phyloP scores from a whole-genome alignment of 768 basidiomycete species.

The Mycena haematopus region DNA sequence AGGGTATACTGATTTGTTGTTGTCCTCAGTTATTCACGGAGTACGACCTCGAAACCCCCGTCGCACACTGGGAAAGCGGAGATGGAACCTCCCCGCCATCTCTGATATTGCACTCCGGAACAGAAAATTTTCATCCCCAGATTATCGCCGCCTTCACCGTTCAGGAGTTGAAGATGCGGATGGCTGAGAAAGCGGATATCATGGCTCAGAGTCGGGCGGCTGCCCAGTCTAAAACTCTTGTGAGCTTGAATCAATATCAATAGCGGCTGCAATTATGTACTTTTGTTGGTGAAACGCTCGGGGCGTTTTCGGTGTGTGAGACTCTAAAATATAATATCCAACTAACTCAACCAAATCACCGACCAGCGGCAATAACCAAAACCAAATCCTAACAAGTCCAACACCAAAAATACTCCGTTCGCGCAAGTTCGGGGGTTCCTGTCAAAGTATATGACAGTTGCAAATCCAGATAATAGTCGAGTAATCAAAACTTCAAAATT shows the following conservation, averaged over 20 bases:
- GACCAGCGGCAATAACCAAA: no score
- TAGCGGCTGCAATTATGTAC: no score
- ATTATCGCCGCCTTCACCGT: slow-evolving; percentile 24
- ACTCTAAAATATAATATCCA: no score
- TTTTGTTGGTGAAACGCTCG: slow-evolving; percentile 12
- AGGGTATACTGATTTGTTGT: neutral
- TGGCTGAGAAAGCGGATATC: slow-evolving; percentile 21
- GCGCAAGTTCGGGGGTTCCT: no score
- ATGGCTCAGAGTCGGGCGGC: slow-evolving; percentile 16
- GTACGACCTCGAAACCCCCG: slow-evolving; percentile 14
- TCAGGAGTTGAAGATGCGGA: slow-evolving; percentile 25
- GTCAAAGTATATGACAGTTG: no score
- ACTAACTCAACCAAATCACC: no score
- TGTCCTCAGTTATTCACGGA: slow-evolving; percentile 19
- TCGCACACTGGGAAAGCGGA: slow-evolving; percentile 21
- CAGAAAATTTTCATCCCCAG: slow-evolving; percentile 26
- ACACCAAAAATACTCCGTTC: no score
- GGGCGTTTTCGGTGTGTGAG: no score
- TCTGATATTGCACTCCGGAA: slow-evolving; percentile 10
- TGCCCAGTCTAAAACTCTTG: slow-evolving; percentile 2
- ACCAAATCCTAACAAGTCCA: no score
- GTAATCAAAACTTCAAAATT: no score
- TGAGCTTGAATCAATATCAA: no score
- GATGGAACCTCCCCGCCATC: slow-evolving; percentile 4
- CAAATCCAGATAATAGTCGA: no score